Conservation (phyloP, 2,329 filamentous ascomycete genomes). For the Pseudogymnoascus sp. region DNA sequence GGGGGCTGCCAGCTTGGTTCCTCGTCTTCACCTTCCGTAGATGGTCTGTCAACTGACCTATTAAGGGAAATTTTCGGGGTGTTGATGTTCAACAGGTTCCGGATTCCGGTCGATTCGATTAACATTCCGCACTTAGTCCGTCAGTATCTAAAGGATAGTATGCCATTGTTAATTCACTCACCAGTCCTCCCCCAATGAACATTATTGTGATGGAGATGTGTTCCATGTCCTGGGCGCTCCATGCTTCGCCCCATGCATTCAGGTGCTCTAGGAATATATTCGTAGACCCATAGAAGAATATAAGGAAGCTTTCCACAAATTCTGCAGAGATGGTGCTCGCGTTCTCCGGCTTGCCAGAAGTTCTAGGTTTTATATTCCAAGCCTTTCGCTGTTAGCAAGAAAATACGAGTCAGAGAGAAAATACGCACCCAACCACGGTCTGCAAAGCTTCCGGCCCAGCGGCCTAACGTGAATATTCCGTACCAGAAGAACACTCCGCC, state of each 20-base stretch:
- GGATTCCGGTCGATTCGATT: conserved; percentile 66
- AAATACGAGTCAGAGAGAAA: conserved; percentile 41
- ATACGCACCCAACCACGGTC: conserved; percentile 70
- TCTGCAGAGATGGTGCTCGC: conserved; percentile 66
- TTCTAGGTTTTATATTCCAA: conserved; percentile 73
- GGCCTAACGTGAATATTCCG: conserved; percentile 74
- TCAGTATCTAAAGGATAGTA: conserved; percentile 21
- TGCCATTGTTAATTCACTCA: conserved; percentile 39
- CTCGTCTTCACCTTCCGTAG: conserved; percentile 34
- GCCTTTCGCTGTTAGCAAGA: conserved; percentile 42
- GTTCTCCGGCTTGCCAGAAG: conserved; percentile 49
- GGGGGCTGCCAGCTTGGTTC: conserved; percentile 52
- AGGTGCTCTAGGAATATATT: conserved; percentile 94
- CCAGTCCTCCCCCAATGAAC: conserved; percentile 86
- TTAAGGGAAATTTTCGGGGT: conserved; percentile 34
- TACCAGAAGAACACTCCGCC: conserved; percentile 91
- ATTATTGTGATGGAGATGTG: conserved; percentile 89
- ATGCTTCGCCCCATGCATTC: conserved; percentile 61
- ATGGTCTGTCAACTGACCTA: conserved; percentile 24
- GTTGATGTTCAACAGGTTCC: conserved; percentile 55
- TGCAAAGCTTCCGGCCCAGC: conserved; percentile 82
- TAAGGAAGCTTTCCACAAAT: conserved; percentile 82
- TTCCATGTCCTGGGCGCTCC: conserved; percentile 77
- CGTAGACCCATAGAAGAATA: conserved; percentile 80
- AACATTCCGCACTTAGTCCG: conserved; percentile 66